Evolutionary conservation across 2,329 filamentous ascomycete genomes (phyloP), one percentile per base, ranked within the genome.

Genomic region (Aspergillus caelatus): DNA sequence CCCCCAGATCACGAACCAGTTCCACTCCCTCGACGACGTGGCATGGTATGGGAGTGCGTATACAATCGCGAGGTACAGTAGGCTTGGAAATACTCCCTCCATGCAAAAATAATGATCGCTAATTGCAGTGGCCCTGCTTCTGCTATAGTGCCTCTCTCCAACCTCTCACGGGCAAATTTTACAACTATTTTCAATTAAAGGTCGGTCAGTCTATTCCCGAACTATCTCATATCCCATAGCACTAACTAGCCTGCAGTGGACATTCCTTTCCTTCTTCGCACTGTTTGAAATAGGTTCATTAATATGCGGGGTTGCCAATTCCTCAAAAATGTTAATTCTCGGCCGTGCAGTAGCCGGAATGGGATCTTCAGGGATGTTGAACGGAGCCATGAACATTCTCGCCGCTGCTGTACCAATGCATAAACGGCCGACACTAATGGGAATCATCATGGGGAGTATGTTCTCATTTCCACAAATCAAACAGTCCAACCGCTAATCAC

Each of bases 151-250:
- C 82, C 50, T 79, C 83, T 14, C 70, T 86, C 3, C 83, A 85
- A 60, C 84, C 84, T 1, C 75, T 86, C 19, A 79, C 82, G 0
- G 85, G 85, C 1, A 86, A 82, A 68, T 61, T 87, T 0, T 87
- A 85, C 64, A 80, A 72, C 2, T 72, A 79, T 32, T 80, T 82
- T 55, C 12, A 36, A 14, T 14, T 36, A 12, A 34, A 34, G 32
- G 32, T 34, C 12, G 14, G 32, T 34, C 12, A 34, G 32, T 34
- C 11, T 3, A 1, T 34, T 5, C 3, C 9, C 3, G 12, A 34
- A 34, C 12, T 14, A 3, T 34, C 4, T 5, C 32, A 14, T 34
- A 34, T 14, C 6, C 12, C 11, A 14, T 12, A 5, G 5, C 4
- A 34, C 32, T 34, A 14, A 34, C 32, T 11, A 77, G 66, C 19